phyloP scores from a whole-genome alignment of 306 rosid genomes.

The Acacia melanoxylon region DNA sequence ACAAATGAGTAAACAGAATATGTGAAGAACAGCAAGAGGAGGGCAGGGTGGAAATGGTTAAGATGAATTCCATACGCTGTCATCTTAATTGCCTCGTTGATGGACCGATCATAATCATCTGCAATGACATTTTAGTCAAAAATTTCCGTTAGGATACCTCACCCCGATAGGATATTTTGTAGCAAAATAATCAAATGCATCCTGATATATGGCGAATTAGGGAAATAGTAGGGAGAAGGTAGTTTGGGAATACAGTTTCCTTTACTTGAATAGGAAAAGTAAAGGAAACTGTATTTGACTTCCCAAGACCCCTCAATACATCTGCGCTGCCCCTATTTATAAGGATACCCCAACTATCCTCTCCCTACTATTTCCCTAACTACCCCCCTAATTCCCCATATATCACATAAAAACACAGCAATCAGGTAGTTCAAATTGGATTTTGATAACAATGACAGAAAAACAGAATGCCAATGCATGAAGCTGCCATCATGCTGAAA shows the following conservation, averaged over 20 bases:
- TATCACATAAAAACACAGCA: background rate
- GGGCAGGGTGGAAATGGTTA: constrained; percentile 9
- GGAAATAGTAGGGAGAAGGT: background rate
- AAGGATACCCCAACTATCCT: background rate
- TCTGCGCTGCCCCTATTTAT: background rate
- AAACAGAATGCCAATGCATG: constrained; percentile 12
- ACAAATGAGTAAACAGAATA: background rate
- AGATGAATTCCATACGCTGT: constrained; percentile 65
- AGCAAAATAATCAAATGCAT: constrained; percentile 9
- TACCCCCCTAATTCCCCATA: background rate
- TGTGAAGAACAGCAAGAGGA: constrained; percentile 17
- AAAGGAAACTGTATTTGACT: background rate
- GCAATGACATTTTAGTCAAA: constrained; percentile 39
- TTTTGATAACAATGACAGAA: background rate
- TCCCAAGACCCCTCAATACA: background rate
- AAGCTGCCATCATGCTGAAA: background rate
- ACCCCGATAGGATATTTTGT: background rate
- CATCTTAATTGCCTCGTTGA: constrained; percentile 93
- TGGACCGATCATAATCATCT: constrained; percentile 94
- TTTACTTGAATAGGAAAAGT: background rate
- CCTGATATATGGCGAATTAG: background rate
- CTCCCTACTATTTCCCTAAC: background rate
- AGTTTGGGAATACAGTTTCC: background rate
- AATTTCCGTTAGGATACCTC: constrained; percentile 27
- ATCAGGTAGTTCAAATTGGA: background rate